phyloP scores from a whole-genome alignment of 768 basidiomycete genomes.

The Pisolithus marmoratus region DNA sequence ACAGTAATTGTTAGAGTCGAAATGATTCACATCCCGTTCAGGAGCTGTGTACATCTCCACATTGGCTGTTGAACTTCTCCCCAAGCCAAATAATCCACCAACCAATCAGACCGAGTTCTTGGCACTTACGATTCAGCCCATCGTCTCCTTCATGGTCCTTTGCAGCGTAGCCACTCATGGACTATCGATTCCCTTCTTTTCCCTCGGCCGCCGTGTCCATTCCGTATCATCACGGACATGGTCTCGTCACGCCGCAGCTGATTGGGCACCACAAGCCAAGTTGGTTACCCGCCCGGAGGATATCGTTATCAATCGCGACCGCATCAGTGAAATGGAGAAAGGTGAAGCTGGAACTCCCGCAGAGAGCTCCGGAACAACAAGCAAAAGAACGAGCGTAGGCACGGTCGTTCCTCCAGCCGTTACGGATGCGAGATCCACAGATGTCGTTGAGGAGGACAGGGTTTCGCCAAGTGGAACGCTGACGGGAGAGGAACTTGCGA shows the following conservation, averaged over 20 bases:
- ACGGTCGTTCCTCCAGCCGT: not conserved
- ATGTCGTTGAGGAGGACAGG: conserved; percentile 8
- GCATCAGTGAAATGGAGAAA: conserved; percentile 45
- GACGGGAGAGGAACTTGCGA: conserved; percentile 14
- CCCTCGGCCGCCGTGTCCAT: conserved; percentile 87
- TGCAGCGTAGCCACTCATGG: conserved; percentile 86
- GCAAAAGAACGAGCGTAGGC: conserved; percentile 15
- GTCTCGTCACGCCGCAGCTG: conserved; percentile 72
- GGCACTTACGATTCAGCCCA: conserved; percentile 77
- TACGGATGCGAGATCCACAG: conserved; percentile 4
- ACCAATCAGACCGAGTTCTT: conserved; percentile 59
- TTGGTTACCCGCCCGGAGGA: conserved; percentile 67
- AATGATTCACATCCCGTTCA: conserved; percentile 10
- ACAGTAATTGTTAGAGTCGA: conserved; percentile 1
- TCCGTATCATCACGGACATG: conserved; percentile 74
- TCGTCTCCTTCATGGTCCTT: conserved; percentile 92
- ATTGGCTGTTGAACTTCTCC: conserved; percentile 61
- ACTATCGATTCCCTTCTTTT: conserved; percentile 91
- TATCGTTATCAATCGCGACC: conserved; percentile 83
- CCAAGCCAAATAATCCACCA: conserved; percentile 39
- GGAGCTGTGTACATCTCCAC: conserved; percentile 94
- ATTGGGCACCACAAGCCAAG: conserved; percentile 78
- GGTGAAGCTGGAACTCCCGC: conserved; percentile 27
- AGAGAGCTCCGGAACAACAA: conserved; percentile 22
- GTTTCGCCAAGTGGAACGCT: not conserved